Percentiles rank a stretch among this genome's conserved stretches.
phyloP scores from a whole-genome alignment of 208 protist species.

The Trypanosoma grayi region DNA sequence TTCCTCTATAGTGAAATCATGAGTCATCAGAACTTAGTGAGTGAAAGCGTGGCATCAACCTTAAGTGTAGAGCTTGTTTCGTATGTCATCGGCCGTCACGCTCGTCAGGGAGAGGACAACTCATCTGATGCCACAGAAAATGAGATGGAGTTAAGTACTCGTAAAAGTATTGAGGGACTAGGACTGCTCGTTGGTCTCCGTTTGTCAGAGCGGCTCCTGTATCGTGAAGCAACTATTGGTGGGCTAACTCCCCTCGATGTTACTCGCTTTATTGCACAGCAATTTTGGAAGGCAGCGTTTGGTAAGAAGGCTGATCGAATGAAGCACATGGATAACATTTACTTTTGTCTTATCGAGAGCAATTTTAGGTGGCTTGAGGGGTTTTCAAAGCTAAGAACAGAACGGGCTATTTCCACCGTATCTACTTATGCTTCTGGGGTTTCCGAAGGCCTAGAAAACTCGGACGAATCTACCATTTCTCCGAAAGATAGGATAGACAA shows the following conservation, averaged over 20 bases:
- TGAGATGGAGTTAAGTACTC: conserved; percentile 21
- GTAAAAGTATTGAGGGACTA: conserved; percentile 46
- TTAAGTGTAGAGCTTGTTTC: conserved; percentile 51
- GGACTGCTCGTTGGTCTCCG: conserved; percentile 62
- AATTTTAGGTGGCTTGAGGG: conserved; percentile 69
- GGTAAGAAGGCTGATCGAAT: conserved; percentile 75
- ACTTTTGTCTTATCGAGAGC: conserved; percentile 54
- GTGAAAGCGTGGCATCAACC: conserved; percentile 46
- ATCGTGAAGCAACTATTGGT: conserved; percentile 60
- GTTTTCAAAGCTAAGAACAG: conserved; percentile 36
- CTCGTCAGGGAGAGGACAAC: conserved; percentile 10
- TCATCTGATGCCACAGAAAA: conserved; percentile 18
- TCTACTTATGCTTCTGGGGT: conserved; percentile 25
- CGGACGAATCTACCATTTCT: background rate
- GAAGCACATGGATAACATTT: conserved; percentile 59
- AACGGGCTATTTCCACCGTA: conserved; percentile 32
- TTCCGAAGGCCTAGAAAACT: conserved; percentile 1
- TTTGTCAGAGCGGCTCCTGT: conserved; percentile 70
- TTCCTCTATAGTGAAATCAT: conserved; percentile 18
- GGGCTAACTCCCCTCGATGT: conserved; percentile 49
- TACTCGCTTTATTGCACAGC: conserved; percentile 61
- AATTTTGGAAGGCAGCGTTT: conserved; percentile 69
- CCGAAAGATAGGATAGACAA: conserved; percentile 7
- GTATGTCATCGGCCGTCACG: conserved; percentile 31
- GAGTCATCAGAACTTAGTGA: conserved; percentile 38